These are phyloP conservation scores for Mycena vulgaris DNA, from an alignment of 768 basidiomycete genomes.

Conservation along the genomic window DNA sequence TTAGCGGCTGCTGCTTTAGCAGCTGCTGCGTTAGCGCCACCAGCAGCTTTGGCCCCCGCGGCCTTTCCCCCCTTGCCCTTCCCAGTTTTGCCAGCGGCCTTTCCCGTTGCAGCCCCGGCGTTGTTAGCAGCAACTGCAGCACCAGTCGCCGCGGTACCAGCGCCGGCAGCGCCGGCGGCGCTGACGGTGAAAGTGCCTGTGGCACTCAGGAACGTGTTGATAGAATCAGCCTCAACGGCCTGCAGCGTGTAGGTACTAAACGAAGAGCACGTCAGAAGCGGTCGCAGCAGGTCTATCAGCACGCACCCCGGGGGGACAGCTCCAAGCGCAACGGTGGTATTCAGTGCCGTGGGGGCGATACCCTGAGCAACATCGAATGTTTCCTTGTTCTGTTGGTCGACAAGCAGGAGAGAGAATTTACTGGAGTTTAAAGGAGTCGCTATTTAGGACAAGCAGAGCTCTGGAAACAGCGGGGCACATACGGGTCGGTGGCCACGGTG, in stretches of 20 bases:
- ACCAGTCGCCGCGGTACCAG: not conserved
- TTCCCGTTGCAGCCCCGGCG: not conserved
- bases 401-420: conserved; percentile 1
- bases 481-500: conserved; percentile 25
- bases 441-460: not conserved
- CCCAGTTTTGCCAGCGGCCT: no score
- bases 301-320: conserved; percentile 22
- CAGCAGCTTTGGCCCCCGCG: not conserved
- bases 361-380: conserved; percentile 6
- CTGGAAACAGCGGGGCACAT: not conserved
- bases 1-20: not conserved
- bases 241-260: conserved; percentile 10
- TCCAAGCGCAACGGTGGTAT: conserved; percentile 8
- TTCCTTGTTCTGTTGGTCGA: not conserved
- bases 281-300: not conserved
- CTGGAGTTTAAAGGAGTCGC: no score
- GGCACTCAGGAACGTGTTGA: not conserved
- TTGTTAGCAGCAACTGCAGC: not conserved
- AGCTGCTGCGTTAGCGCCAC: not conserved
- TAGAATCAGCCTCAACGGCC: conserved; percentile 2
- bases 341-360: not conserved
- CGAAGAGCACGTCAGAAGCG: not conserved
- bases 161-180: not conserved
- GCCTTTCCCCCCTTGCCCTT: no score
- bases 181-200: not conserved